These are phyloP conservation scores for Psidium friedrichsthalianum DNA, from an alignment of 345 rosid species.

Conservation along the genomic window DNA sequence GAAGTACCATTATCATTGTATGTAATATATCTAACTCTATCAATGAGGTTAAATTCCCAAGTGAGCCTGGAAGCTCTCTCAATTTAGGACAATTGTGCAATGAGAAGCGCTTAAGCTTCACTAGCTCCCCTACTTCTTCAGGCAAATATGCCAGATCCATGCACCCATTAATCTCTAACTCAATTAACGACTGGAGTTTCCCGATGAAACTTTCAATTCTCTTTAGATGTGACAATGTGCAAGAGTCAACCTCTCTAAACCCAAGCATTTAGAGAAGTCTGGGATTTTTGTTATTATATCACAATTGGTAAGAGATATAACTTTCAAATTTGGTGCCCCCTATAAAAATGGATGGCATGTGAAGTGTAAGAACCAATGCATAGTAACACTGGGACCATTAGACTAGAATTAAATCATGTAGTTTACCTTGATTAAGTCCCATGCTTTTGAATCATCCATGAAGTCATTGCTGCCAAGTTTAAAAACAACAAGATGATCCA, in stretches of 20 bases:
- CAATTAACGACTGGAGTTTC: neutral
- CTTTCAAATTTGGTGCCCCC: neutral
- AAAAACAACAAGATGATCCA: neutral
- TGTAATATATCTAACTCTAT: no score
- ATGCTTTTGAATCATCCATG: neutral
- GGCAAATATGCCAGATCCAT: neutral
- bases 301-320: neutral
- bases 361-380: neutral
- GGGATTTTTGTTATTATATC: no score
- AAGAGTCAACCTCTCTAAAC: no score
- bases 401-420: neutral
- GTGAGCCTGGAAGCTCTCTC: neutral
- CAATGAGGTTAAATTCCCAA: neutral
- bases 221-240: fast-evolving
- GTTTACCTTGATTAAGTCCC: neutral
- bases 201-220: neutral
- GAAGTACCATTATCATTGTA: neutral
- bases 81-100: neutral
- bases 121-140: neutral
- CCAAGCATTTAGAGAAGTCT: no score
- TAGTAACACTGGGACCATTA: fast-evolving
- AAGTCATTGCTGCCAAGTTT: fast-evolving
- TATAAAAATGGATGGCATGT: fast-evolving
- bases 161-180: neutral
- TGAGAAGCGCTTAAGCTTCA: neutral